These are phyloP conservation scores for Pythium utonaiense DNA, from an alignment of 352 stramenopile species.

Conservation along the genomic window DNA sequence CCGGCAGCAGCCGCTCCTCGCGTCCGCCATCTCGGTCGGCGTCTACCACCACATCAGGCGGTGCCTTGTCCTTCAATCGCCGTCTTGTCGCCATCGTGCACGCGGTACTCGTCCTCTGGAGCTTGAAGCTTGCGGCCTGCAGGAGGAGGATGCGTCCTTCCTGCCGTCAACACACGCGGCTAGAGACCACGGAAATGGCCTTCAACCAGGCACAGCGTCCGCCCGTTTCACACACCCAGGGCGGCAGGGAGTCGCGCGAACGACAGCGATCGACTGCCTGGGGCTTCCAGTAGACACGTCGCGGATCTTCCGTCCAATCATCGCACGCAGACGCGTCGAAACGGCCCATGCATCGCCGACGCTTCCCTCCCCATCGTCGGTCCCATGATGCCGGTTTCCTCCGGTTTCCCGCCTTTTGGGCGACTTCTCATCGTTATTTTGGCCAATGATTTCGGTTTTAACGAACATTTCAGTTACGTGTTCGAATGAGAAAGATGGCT, in stretches of 20 bases:
- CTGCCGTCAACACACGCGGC: no score
- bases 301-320: background rate
- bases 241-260: background rate
- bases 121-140: no score
- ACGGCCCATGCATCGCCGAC: background rate
- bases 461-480: no score
- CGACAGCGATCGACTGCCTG: no score
- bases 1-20: slow-evolving; percentile 8
- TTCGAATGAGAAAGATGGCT: background rate
- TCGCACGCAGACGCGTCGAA: background rate
- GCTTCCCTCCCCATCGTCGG: no score
- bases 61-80: slow-evolving; percentile 7
- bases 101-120: background rate
- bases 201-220: background rate
- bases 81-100: slow-evolving; percentile 8
- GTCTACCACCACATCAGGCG: slow-evolving; percentile 6
- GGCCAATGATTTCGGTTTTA: no score
- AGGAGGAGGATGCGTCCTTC: no score
- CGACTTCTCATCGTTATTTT: no score
- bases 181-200: background rate
- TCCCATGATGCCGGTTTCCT: background rate
- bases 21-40: slow-evolving; percentile 3
- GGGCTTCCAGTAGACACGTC: background rate
- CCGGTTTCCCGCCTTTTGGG: background rate
- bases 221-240: background rate